Evolutionary conservation across 164 flowering plant genomes (phyloP), one percentile per base, ranked within the genome.

Genomic region (Pachysandra terminalis): DNA sequence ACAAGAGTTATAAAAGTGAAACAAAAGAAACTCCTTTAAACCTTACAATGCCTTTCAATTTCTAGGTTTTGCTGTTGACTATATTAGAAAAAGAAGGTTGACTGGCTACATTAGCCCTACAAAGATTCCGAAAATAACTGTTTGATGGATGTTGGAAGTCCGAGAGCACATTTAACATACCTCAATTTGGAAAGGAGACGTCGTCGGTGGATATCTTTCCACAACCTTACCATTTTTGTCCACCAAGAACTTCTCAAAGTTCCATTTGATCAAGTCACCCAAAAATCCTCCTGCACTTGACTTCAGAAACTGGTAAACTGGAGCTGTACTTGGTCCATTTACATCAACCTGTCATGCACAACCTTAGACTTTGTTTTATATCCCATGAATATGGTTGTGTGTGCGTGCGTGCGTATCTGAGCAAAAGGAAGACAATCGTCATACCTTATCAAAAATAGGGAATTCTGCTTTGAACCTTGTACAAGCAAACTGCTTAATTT

Each of bases 101-200:
- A 7, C 7, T 32, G 3, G 37, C 37, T 32, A 32, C 5, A 32
- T 7, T 3, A 32, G 37, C 7, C 37, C 37, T 32, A 32, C 37
- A 32, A 45, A 45, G 51, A 45, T 58, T 58, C n/a, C 17, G n/a
- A 19, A 14, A 26, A 12, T 19, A 26, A 27, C 19, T 27, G 17
- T 19, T 7, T 14, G 27, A 1, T 32, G 28, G 53, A 35, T 8
- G 56, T 19, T 23, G 56, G 40, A 28, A 14, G 32, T 32, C n/a
- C 37, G 7, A 32, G 7, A 32, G 37, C 37, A 32, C 37, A 32
- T n/a, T 32, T 32, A 57, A 25, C 69, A 48, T 84, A 91, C 98
- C 98, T 94, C 98, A 19, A 94, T 94, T 69, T 91, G 96, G 71
- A 91, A 78, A 64, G 98, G 98, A 9, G 91, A 85, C 5, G 97